A percentile compares a stretch with the other conserved stretches of the same genome.
Evolutionary conservation across 1,284 basidiomycete species (phyloP).

Genomic region (Sporisorium reilianum): DNA sequence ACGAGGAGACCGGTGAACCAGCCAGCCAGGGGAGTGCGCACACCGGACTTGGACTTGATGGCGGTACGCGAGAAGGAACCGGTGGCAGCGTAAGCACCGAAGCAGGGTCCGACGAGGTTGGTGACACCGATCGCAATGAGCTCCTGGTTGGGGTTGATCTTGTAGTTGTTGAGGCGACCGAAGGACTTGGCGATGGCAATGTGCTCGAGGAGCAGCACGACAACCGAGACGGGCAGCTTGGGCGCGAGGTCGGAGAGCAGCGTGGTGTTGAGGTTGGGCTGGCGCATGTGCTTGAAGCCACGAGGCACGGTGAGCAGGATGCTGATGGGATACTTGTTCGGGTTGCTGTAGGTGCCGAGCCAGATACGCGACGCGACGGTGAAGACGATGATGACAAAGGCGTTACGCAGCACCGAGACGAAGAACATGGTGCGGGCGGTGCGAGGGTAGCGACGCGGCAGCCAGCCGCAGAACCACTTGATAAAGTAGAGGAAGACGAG

Average conservation of each 20-base stretch:
- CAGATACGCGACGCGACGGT: slow-evolving; percentile 72
- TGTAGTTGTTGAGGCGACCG: slow-evolving; percentile 94
- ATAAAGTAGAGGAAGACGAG: slow-evolving; percentile 81
- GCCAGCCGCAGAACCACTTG: slow-evolving; percentile 76
- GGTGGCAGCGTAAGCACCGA: slow-evolving; percentile 94
- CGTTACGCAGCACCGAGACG: slow-evolving; percentile 65
- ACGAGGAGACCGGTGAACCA: slow-evolving; percentile 88
- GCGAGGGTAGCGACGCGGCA: slow-evolving; percentile 78
- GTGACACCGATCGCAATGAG: slow-evolving; percentile 97
- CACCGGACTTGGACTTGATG: slow-evolving; percentile 94
- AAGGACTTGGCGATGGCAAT: slow-evolving; percentile 94
- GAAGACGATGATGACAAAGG: slow-evolving; percentile 71
- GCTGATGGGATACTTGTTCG: slow-evolving; percentile 84
- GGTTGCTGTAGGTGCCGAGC: slow-evolving; percentile 55
- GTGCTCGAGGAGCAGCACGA: slow-evolving; percentile 94
- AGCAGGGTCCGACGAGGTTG: slow-evolving; percentile 75
- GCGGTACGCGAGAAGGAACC: slow-evolving; percentile 98
- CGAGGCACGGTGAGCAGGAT: slow-evolving; percentile 80
- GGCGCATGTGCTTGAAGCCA: slow-evolving; percentile 76
- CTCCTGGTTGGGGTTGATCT: slow-evolving; percentile 97
- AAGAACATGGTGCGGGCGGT: slow-evolving; percentile 76
- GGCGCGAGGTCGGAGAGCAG: slow-evolving; percentile 80
- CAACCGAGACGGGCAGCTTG: slow-evolving; percentile 89
- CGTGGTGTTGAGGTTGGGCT: slow-evolving; percentile 76
- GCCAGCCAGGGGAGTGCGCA: slow-evolving; percentile 92